Evolutionary conservation across 1,139 yeast genomes (phyloP), one percentile per base, ranked within the genome.

Genomic region (Yamadazyma dushanensis): DNA sequence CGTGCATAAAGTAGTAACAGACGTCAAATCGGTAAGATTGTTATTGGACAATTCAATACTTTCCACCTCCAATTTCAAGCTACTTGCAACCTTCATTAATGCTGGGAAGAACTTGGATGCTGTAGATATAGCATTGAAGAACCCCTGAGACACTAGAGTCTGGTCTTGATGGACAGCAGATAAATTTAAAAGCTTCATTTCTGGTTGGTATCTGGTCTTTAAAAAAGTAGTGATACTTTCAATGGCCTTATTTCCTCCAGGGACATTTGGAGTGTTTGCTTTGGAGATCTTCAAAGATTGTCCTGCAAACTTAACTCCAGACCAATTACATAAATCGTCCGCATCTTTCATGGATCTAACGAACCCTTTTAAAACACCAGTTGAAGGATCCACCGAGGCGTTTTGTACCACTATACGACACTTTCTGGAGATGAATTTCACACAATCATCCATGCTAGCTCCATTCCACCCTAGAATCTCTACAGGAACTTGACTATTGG

Each of bases 41-140:
- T 92, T 92, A 40, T 70, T 70, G 10, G 95, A 82, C 34, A 92
- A 66, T 54, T 85, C 88, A 13, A 92, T 79, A 42, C 92, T 83
- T 25, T 81, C 84, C 5, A 89, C 85, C 3, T 69, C 69, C 11
- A 73, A 45, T 30, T 73, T 73, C 29, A 68, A 53, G 31, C 73
- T 76, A 35, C 69, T 68, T 1, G 96, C 96, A 14, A 94, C 64
- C 55, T 85, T 88, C 88, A 92, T 80, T 46, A 92, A 65, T 1
- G 98, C 98, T 3, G 90, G 86, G 59, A 92, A 89, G 73, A 90
- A 82, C 57, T 90, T 90, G 11, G 94, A 75, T 1, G 78, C 58
- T 3, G 78, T 72, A 33, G 80, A 73, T 6, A 80, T 65, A 13
- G 76, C 66, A 16, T 78, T 73, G 47, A 89, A 80, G 38, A 88